A percentile compares a stretch with the other conserved stretches of the same genome.
Conservation (phyloP, 179 eudicot genomes). For the Sideroxylon spinosum region DNA sequence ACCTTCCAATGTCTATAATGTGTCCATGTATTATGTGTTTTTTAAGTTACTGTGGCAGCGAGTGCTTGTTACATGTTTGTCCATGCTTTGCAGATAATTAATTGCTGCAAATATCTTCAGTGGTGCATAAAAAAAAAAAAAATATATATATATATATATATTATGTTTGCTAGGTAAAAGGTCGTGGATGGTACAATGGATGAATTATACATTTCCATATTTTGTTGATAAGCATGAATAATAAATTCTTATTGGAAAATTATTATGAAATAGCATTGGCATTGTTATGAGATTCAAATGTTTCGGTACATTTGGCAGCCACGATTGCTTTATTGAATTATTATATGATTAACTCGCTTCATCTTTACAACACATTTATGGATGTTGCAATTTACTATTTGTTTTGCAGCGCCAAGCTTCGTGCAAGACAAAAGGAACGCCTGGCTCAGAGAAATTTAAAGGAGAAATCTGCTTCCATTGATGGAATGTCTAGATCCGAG, state of each 20-base stretch:
- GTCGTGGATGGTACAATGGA: not conserved
- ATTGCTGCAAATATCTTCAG: not conserved
- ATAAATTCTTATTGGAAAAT: not conserved
- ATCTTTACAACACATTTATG: not conserved
- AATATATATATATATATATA: no score
- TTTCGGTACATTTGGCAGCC: not conserved
- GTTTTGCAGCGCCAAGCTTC: constrained; percentile 68
- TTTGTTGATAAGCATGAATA: no score
- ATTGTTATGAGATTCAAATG: not conserved
- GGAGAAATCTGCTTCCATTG: constrained; percentile 29
- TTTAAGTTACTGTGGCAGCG: not conserved
- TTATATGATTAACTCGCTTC: no score
- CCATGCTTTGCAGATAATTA: not conserved
- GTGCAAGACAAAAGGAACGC: constrained; percentile 80
- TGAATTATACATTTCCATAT: not conserved
- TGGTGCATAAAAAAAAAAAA: not conserved
- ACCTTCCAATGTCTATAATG: not conserved
- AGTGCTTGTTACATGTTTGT: not conserved
- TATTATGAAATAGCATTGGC: not conserved
- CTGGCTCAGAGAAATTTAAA: constrained; percentile 49
- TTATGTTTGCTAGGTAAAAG: not conserved
- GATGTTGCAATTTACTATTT: constrained; percentile 7
- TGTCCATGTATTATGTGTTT: not conserved
- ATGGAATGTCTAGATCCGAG: constrained; percentile 28
- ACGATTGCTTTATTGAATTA: not conserved